These are phyloP conservation scores for Sungouiozyma ichnusensis DNA, from an alignment of 805 yeast species.

Conservation along the genomic window DNA sequence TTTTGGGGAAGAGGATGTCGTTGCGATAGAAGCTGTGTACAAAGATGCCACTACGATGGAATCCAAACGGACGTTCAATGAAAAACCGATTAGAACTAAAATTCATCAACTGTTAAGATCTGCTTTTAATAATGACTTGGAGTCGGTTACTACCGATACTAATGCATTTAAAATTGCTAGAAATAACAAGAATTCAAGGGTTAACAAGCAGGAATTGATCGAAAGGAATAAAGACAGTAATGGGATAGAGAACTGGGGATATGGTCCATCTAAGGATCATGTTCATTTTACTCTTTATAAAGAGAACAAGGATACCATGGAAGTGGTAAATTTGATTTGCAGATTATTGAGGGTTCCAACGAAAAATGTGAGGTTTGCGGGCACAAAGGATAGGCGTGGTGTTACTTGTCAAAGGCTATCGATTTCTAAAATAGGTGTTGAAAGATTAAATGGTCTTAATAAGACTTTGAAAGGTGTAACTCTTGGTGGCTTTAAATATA, in stretches of 20 bases:
- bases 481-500: slow-evolving; percentile 70
- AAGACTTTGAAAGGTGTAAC: slow-evolving; percentile 64
- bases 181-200: slow-evolving; percentile 35
- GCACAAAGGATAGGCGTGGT: slow-evolving; percentile 95
- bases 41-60: slow-evolving; percentile 46
- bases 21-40: slow-evolving; percentile 44
- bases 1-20: slow-evolving; percentile 54
- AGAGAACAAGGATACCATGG: slow-evolving; percentile 97
- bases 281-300: slow-evolving; percentile 76
- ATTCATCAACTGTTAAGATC: slow-evolving; percentile 69
- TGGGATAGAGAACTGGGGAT: slow-evolving; percentile 55
- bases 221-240: slow-evolving; percentile 32
- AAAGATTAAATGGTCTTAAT: slow-evolving; percentile 67
- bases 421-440: slow-evolving; percentile 57
- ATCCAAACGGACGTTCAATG: slow-evolving; percentile 46
- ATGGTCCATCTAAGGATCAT: slow-evolving; percentile 61
- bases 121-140: slow-evolving; percentile 65
- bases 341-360: slow-evolving; percentile 68
- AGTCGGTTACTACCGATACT: slow-evolving; percentile 62
- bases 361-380: slow-evolving; percentile 68
- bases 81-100: slow-evolving; percentile 63
- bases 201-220: slow-evolving; percentile 29
- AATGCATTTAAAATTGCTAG: slow-evolving; percentile 57
- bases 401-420: slow-evolving; percentile 82
- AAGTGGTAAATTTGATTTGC: slow-evolving; percentile 67